phyloP scores from a whole-genome alignment of 225 moss, liverwort and hornwort species.

The Pleurozium schreberi region DNA sequence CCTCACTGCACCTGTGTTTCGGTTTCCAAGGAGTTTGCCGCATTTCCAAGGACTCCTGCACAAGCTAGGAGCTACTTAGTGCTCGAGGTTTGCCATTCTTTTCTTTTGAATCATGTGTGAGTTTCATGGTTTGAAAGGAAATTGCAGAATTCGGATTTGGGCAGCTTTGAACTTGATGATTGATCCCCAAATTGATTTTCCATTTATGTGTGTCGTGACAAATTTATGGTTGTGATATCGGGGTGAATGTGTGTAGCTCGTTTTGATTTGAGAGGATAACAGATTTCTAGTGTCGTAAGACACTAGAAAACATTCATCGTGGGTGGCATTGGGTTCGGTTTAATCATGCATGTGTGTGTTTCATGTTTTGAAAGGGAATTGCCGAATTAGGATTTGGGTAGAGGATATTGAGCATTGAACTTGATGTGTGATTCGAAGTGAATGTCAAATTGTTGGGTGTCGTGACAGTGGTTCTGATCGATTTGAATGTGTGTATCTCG shows the following conservation, averaged over 20 bases:
- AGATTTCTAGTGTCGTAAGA: neutral
- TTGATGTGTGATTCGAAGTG: neutral
- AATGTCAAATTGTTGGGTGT: neutral
- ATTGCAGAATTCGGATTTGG: neutral
- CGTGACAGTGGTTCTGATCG: neutral
- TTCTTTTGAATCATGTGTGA: neutral
- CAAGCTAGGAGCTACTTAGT: too few species aligned
- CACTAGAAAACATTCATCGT: neutral
- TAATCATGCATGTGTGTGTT: neutral
- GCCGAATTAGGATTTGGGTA: neutral
- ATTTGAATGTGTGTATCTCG: neutral
- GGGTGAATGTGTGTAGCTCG: neutral
- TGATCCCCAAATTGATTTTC: neutral
- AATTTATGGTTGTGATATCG: neutral
- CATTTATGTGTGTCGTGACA: neutral
- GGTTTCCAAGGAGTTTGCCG: neutral
- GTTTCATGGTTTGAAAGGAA: neutral
- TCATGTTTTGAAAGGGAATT: neutral
- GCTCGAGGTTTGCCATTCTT: neutral
- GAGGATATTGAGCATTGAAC: neutral
- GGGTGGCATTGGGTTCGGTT: neutral
- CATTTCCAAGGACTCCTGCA: neutral
- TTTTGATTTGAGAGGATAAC: neutral
- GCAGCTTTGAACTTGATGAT: neutral
- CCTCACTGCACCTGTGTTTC: neutral